These are phyloP conservation scores for Sporisorium graminicola DNA, from an alignment of 1,284 basidiomycete species.

Conservation along the genomic window DNA sequence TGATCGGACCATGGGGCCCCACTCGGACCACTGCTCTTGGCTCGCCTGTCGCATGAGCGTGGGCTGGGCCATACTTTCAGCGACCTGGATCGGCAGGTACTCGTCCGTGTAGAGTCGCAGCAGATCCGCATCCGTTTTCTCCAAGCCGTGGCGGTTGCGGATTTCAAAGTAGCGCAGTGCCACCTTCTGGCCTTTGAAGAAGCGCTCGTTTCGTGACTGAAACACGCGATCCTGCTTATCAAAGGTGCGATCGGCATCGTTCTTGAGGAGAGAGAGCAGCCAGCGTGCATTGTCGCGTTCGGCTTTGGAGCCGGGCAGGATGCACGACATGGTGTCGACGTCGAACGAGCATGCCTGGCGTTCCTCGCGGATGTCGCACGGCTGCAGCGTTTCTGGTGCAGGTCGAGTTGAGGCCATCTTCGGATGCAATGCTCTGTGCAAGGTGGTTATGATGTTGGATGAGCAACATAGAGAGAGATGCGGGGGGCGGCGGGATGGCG, in stretches of 20 bases:
- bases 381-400: slow-evolving; percentile 51
- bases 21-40: slow-evolving; percentile 53
- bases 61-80: slow-evolving; percentile 59
- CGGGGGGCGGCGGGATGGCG: no score
- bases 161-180: slow-evolving; percentile 57
- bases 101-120: slow-evolving; percentile 57
- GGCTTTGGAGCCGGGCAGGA: slow-evolving; percentile 45
- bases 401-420: slow-evolving; percentile 35
- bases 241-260: slow-evolving; percentile 51
- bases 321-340: slow-evolving; percentile 55
- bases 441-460: background rate
- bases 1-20: slow-evolving; percentile 47
- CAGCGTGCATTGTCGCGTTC: slow-evolving; percentile 53
- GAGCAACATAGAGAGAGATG: background rate
- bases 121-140: slow-evolving; percentile 58
- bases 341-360: slow-evolving; percentile 49
- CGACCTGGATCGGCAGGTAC: slow-evolving; percentile 59
- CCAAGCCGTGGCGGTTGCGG: slow-evolving; percentile 52
- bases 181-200: slow-evolving; percentile 54
- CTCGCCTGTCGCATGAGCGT: slow-evolving; percentile 54
- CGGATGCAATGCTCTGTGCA: background rate
- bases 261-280: slow-evolving; percentile 50
- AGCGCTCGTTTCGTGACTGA: slow-evolving; percentile 54
- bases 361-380: slow-evolving; percentile 46
- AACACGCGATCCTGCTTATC: slow-evolving; percentile 56